These are phyloP conservation scores for Metschnikowia colocasiae DNA, from an alignment of 805 yeast species.

Conservation along the genomic window DNA sequence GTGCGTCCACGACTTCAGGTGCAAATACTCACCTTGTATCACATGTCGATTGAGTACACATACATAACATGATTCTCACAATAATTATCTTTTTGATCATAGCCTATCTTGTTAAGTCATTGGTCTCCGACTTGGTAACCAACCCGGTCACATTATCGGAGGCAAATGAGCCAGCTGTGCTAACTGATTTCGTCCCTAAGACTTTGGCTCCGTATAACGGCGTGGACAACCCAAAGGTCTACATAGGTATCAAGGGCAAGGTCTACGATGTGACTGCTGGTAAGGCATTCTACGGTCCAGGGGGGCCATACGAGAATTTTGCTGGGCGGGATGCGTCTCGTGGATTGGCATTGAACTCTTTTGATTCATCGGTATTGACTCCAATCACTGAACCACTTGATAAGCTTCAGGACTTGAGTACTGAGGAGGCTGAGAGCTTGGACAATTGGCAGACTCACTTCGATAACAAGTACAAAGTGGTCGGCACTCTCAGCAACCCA, in stretches of 20 bases:
- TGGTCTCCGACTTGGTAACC: slow-evolving; percentile 23
- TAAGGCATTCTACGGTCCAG: slow-evolving; percentile 87
- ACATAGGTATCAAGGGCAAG: slow-evolving; percentile 78
- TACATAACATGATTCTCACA: slow-evolving; percentile 22
- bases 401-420: slow-evolving; percentile 54
- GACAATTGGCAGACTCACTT: slow-evolving; percentile 86
- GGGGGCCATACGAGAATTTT: slow-evolving; percentile 90
- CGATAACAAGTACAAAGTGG: slow-evolving; percentile 71
- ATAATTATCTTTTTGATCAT: slow-evolving; percentile 30
- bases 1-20: slow-evolving; percentile 6
- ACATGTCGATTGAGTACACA: slow-evolving; percentile 4
- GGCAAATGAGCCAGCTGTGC: slow-evolving; percentile 32
- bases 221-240: slow-evolving; percentile 71
- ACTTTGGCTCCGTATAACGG: slow-evolving; percentile 78
- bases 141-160: slow-evolving; percentile 29
- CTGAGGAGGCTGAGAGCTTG: slow-evolving; percentile 61
- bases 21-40: background rate
- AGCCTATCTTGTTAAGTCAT: slow-evolving; percentile 29
- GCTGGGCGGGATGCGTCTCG: slow-evolving; percentile 96
- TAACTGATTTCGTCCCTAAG: slow-evolving; percentile 65
- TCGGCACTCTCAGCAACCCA: slow-evolving; percentile 59
- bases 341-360: slow-evolving; percentile 85
- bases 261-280: slow-evolving; percentile 83
- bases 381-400: slow-evolving; percentile 79
- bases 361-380: slow-evolving; percentile 63